phyloP scores from a whole-genome alignment of 768 basidiomycete genomes.

The Crassisporium funariophilum region DNA sequence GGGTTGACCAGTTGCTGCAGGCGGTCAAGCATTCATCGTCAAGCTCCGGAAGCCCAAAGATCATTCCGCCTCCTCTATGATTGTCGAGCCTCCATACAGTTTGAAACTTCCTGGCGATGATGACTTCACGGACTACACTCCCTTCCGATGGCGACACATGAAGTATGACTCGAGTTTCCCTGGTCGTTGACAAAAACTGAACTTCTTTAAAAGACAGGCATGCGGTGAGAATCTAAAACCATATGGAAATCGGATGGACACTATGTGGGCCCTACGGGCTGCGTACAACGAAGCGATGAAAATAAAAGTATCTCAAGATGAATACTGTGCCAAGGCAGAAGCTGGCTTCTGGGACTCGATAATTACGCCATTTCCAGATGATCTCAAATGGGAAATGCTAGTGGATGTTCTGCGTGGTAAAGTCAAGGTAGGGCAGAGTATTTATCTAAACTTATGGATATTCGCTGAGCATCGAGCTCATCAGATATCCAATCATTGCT shows the following conservation, averaged over 20 bases:
- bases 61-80: constrained; percentile 76
- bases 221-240: constrained; percentile 54
- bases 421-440: constrained; percentile 65
- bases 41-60: constrained; percentile 81
- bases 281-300: constrained; percentile 78
- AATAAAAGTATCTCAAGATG: constrained; percentile 69
- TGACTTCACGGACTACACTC: constrained; percentile 38
- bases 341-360: constrained; percentile 44
- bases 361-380: constrained; percentile 62
- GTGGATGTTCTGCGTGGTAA: constrained; percentile 85
- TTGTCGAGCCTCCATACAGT: constrained; percentile 78
- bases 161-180: constrained; percentile 44
- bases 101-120: constrained; percentile 44
- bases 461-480: background rate
- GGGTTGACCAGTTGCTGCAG: constrained; percentile 35
- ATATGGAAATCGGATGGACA: constrained; percentile 74
- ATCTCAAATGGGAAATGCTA: constrained; percentile 71
- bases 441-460: background rate
- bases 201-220: constrained; percentile 48
- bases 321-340: constrained; percentile 66
- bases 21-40: constrained; percentile 86
- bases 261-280: constrained; percentile 74
- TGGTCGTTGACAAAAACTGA: background rate
- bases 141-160: constrained; percentile 78
- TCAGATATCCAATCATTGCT: constrained; percentile 68